Evolutionary conservation across 163 green algal genomes (phyloP), one percentile per base, ranked within the genome.

Genomic region (Chlamydomonas reinhardtii): DNA sequence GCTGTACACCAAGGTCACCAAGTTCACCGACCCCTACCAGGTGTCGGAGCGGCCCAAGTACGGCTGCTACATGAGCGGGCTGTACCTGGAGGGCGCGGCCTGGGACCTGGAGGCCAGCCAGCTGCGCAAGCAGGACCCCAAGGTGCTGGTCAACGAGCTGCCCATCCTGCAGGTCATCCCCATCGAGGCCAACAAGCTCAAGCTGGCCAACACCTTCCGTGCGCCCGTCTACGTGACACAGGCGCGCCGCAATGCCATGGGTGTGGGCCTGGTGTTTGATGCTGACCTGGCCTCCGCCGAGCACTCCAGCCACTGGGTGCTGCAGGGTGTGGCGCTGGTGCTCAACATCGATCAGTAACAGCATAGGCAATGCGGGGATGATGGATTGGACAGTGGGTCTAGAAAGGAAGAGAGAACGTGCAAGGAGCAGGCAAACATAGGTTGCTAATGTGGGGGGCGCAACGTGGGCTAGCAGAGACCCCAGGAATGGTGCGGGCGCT

Each of bases 201-300:
- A 96, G 90, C 92, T 95, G 35, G 88, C 88, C 20, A 94, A 94
- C 85, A 95, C 92, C 17, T 97, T 98, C 90, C 83, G 89, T 11
- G 91, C 92, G 27, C 96, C 96, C 6, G 95, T 98, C 66, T 98
- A 98, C 77, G 91, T 97, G 32, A 98, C 95, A 17, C 96, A 98
- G 89, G 88, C 87, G 29, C 91, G 96, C 16, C 90, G 95, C 25
- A 96, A 96, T 79, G 95, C 96, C 52, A 98, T 98, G 95, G 96
- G 96, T 37, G 90, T 93, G 59, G 96, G 96, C 1, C 90, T 97
- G 31, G 95, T 98, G 56, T 95, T 98, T 83, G 94, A 98, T 82
- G 96, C 96, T 9, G 93, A 98, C 87, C 86, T 98, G 34, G 85
- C 92, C 12, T 96, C 91, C 9, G n/a, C 90, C 15, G 94, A 96